Percentiles rank a stretch among this genome's conserved stretches.
Evolutionary conservation across 2,329 filamentous ascomycete genomes (phyloP).

Genomic region (Neodidymelliopsis sp.): DNA sequence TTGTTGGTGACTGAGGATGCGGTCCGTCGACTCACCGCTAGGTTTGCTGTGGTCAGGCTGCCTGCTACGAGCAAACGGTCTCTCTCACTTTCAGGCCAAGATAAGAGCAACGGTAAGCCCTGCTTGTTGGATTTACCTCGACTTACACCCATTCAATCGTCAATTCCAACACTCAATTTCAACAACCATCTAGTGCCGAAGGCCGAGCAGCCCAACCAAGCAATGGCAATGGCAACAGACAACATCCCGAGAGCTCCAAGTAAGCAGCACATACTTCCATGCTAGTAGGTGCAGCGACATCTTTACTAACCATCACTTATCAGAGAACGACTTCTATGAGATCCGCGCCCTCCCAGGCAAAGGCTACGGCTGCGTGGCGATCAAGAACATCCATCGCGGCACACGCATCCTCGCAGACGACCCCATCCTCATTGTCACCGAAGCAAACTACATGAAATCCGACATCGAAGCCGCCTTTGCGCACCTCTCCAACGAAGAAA

Average conservation of each 20-base stretch:
- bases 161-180: too few relatives aligned
- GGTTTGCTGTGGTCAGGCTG: too few relatives aligned
- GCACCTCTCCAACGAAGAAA: constrained; percentile 26
- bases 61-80: too few relatives aligned
- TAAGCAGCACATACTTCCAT: background rate
- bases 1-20: too few relatives aligned
- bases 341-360: constrained; percentile 46
- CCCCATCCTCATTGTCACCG: constrained; percentile 48
- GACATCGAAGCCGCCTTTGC: constrained; percentile 43
- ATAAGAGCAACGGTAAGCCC: too few relatives aligned
- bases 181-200: too few relatives aligned
- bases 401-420: constrained; percentile 52
- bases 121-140: too few relatives aligned
- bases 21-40: too few relatives aligned
- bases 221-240: too few relatives aligned
- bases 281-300: background rate
- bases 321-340: constrained; percentile 40
- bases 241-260: constrained; percentile 4
- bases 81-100: too few relatives aligned
- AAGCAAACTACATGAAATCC: constrained; percentile 39
- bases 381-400: constrained; percentile 44
- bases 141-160: too few relatives aligned
- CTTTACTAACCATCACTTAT: background rate
- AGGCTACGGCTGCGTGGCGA: constrained; percentile 54
- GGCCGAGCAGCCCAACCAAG: too few relatives aligned